These are phyloP conservation scores for Penicillium chermesinum DNA, from an alignment of 495 filamentous ascomycete species.

Conservation along the genomic window DNA sequence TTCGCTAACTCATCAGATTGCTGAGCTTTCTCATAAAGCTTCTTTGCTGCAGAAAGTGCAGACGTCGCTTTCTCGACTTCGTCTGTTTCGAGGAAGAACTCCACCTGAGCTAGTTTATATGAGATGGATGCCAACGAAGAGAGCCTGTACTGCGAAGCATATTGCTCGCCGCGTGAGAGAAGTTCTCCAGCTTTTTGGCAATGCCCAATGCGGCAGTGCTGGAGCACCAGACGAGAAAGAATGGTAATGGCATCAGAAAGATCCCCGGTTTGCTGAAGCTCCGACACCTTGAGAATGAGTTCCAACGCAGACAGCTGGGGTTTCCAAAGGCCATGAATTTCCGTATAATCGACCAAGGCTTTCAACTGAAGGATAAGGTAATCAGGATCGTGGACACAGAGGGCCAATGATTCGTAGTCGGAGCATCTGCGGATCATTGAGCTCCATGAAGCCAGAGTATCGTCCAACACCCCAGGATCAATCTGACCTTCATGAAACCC, in stretches of 20 bases:
- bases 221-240: conserved; percentile 57
- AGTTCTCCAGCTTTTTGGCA: conserved; percentile 64
- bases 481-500: conserved; percentile 51
- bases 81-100: conserved; percentile 67
- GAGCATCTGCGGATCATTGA: conserved; percentile 34
- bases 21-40: conserved; percentile 35
- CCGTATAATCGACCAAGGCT: conserved; percentile 68
- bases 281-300: conserved; percentile 51
- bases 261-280: conserved; percentile 45
- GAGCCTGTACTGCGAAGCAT: conserved; percentile 33
- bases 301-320: conserved; percentile 44
- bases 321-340: conserved; percentile 63
- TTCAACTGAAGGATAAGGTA: conserved; percentile 59
- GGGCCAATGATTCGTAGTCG: conserved; percentile 47
- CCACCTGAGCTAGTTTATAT: conserved; percentile 66
- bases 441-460: conserved; percentile 35
- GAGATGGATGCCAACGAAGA: conserved; percentile 43
- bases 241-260: conserved; percentile 51
- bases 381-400: conserved; percentile 56
- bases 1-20: conserved; percentile 24
- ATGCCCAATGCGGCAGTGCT: conserved; percentile 74
- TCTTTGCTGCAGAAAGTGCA: conserved; percentile 26
- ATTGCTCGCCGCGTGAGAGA: conserved; percentile 53
- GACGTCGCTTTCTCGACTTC: conserved; percentile 51
- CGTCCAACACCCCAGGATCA: conserved; percentile 42